Percentiles rank a stretch among this genome's conserved stretches.
Conservation (phyloP, 2,329 filamentous ascomycete species). For the Hymenoscyphus linearis region DNA sequence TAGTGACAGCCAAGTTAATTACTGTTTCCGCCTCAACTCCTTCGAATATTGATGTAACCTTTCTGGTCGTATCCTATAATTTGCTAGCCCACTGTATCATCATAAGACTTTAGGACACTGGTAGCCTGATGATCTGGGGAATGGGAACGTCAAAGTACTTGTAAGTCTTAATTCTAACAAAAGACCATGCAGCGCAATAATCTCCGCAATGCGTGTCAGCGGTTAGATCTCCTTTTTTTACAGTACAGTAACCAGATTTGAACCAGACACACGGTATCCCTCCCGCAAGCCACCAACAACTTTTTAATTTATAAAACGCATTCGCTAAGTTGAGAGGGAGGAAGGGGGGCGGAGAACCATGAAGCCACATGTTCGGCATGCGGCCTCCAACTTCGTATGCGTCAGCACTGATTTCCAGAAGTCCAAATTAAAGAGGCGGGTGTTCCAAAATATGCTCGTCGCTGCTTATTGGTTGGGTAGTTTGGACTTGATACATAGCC, state of each 20-base stretch:
- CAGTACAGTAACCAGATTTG: background rate
- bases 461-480: conserved; percentile 17
- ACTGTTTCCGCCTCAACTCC: too few relatives aligned
- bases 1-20: background rate
- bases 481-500: background rate
- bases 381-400: background rate
- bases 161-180: background rate
- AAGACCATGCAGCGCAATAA: background rate
- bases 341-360: background rate
- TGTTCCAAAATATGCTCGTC: conserved; percentile 25
- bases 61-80: background rate
- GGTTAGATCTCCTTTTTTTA: background rate
- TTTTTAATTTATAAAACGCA: background rate
- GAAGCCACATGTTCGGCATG: conserved; percentile 12
- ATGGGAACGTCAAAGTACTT: too few relatives aligned
- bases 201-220: background rate
- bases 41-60: background rate
- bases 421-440: conserved; percentile 28
- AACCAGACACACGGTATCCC: background rate
- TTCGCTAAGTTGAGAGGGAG: background rate
- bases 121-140: too few relatives aligned
- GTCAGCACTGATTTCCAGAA: background rate
- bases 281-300: background rate
- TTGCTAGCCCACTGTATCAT: too few relatives aligned
- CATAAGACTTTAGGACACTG: too few relatives aligned